Base-by-base conservation (phyloP, 2,329 filamentous ascomycete genomes). In the Fusarium sp. region DNA sequence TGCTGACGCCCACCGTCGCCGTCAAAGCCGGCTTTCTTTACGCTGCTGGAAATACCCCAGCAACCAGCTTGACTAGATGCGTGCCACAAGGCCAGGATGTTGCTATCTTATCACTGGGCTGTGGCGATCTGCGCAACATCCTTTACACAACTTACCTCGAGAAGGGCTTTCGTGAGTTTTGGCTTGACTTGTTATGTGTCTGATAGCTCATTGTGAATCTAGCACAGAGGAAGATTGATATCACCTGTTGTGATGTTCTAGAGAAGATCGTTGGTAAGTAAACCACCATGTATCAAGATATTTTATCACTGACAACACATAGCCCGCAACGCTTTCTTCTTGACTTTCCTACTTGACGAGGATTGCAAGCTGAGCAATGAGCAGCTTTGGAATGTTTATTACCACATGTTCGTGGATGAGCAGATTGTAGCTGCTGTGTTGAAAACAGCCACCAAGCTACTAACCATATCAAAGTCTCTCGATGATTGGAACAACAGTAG, bases 161-260 rank as follows among this genome's bases (percentile, higher is more conserved):
- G 49, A 69, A 72, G 38, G 79, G 75, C 2, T 66, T 82, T 28
- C 75, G 80, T 81, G 49, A 70, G 81, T 73, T 17, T 48, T 36
- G 5, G 28, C 6, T n/a, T 53, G 10, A 11, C n/a, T 20, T 8
- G 14, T 36, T 40, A 36, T 15, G 20, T 11, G 11, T 40, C 8
- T 26, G 18, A 18, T 17, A 44, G 55, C 75, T 80, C 48, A 81
- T 58, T 15, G 9, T 42, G 2, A 17, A 13, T 10, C 14, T 24
- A 83, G 80, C 79, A 10, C 43, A 65, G 28, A 74, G 84, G 42
- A 81, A 81, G 39, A 75, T 88, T 6, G 86, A 88, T 65, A 77
- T 90, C 43, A 90, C 88, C 3, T 87, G 83, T 58, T 89, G 87
- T 72, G 87, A 90, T 72, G 67, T 80, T 44, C 80, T 87, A 28